These are phyloP conservation scores for slime mould (Dictyostelium discoideum) DNA, from an alignment of 78 protist species.

Conservation along the genomic window DNA sequence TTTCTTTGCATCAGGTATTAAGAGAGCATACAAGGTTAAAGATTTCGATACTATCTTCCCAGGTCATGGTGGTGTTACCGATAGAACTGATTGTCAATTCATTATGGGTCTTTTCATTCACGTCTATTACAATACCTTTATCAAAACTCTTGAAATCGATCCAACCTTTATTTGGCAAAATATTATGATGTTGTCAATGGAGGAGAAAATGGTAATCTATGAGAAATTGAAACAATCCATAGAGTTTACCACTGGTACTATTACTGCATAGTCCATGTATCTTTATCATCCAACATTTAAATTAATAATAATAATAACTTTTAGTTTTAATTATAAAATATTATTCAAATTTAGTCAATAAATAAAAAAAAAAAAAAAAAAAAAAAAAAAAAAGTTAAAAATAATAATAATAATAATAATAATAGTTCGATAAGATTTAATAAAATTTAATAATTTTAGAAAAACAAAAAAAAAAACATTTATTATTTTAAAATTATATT, in stretches of 20 bases:
- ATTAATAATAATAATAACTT: neutral
- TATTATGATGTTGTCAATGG: conserved; percentile 43
- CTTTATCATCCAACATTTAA: neutral
- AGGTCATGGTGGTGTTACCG: conserved; percentile 98
- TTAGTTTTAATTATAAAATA: conserved; percentile 1
- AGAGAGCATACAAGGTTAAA: conserved; percentile 96
- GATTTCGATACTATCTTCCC: conserved; percentile 96
- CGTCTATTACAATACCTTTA: conserved; percentile 84
- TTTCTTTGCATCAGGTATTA: conserved; percentile 96
- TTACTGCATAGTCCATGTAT: neutral
- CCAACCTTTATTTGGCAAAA: conserved; percentile 41
- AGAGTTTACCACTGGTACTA: conserved; percentile 17
- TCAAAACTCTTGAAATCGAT: conserved; percentile 62
- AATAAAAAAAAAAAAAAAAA: neutral
- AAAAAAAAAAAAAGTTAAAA: neutral
- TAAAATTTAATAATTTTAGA: neutral
- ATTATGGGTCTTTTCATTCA: conserved; percentile 91
- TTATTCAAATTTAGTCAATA: neutral
- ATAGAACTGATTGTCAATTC: conserved; percentile 96
- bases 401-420: neutral
- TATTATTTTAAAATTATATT: neutral
- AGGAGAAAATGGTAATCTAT: conserved; percentile 30
- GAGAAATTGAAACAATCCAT: conserved; percentile 37
- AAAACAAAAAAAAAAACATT: too few species aligned
- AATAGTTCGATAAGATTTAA: neutral